These are phyloP conservation scores for Malus hybrid DNA, from an alignment of 331 rosid genomes.

Conservation along the genomic window DNA sequence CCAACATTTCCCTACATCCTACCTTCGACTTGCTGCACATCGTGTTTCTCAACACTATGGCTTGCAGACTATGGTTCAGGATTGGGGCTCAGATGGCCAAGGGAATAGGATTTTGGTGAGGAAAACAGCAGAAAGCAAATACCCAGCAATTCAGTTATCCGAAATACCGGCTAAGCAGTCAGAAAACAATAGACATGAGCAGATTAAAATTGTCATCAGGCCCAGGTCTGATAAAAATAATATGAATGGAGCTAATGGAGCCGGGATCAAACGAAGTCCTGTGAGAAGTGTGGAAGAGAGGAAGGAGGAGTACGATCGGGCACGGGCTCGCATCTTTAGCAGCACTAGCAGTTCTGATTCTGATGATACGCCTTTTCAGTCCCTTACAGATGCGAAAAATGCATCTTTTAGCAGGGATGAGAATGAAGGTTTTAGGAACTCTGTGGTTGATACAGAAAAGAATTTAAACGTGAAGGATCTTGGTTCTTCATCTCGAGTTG, in stretches of 20 bases:
- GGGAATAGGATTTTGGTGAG: conserved; percentile 77
- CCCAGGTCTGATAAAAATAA: conserved; percentile 46
- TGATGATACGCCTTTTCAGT: conserved; percentile 33
- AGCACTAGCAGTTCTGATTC: conserved; percentile 39
- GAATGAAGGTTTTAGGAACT: conserved; percentile 37
- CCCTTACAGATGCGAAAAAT: conserved; percentile 34
- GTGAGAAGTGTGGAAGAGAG: conserved; percentile 87
- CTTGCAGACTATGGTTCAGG: conserved; percentile 76
- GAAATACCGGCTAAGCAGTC: conserved; percentile 62
- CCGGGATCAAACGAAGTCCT: conserved; percentile 33
- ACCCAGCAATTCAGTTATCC: conserved; percentile 50
- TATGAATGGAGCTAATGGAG: conserved; percentile 36
- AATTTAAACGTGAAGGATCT: conserved; percentile 32
- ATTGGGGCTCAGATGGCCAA: conserved; percentile 62
- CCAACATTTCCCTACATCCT: conserved; percentile 76
- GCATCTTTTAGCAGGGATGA: conserved; percentile 36
- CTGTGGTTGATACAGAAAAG: conserved; percentile 38
- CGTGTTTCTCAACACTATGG: conserved; percentile 92
- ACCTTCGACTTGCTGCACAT: conserved; percentile 87
- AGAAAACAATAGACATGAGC: conserved; percentile 45
- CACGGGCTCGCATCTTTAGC: conserved; percentile 88
- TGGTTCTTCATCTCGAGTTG: conserved; percentile 59
- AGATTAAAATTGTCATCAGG: conserved; percentile 44
- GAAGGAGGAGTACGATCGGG: conserved; percentile 87
- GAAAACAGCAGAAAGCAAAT: conserved; percentile 58